Conservation (phyloP, 2,329 filamentous ascomycete species). For the Ceratocystis cacaofunesta region DNA sequence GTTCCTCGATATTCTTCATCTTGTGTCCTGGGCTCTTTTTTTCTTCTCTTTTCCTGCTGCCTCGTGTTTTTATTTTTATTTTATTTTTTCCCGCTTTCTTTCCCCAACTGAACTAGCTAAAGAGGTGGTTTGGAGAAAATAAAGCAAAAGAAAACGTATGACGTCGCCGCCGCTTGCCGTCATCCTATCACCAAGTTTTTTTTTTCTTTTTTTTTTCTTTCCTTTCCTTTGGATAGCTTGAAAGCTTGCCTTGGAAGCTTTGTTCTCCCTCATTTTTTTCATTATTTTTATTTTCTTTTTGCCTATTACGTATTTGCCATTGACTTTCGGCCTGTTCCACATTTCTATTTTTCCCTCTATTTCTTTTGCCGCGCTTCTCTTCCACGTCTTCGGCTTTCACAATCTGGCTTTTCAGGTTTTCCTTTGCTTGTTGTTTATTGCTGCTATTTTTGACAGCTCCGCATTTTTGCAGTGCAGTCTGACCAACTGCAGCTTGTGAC, state of each 20-base stretch:
- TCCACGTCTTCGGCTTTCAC: too few relatives aligned
- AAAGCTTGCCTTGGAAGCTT: neutral
- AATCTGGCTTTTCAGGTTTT: neutral
- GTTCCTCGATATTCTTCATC: neutral
- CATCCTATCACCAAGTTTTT: neutral
- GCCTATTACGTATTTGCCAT: neutral
- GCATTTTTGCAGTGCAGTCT: neutral
- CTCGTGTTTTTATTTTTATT: neutral
- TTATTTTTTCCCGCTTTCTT: neutral
- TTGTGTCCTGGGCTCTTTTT: neutral
- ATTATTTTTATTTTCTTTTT: neutral
- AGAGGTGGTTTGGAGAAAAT: neutral
- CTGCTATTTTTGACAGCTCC: neutral
- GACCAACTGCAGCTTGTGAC: neutral
- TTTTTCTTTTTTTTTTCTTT: neutral
- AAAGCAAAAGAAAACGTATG: constrained; percentile 5
- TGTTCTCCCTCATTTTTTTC: neutral
- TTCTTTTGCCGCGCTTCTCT: neutral
- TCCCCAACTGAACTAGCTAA: neutral
- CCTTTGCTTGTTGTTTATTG: neutral
- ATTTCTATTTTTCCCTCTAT: neutral
- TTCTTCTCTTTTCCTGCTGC: constrained; percentile 2
- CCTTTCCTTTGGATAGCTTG: neutral
- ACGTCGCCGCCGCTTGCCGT: neutral
- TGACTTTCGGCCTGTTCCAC: neutral